Evolutionary conservation across 1,284 basidiomycete species (phyloP).

Genomic region (Moesziomyces antarcticus): DNA sequence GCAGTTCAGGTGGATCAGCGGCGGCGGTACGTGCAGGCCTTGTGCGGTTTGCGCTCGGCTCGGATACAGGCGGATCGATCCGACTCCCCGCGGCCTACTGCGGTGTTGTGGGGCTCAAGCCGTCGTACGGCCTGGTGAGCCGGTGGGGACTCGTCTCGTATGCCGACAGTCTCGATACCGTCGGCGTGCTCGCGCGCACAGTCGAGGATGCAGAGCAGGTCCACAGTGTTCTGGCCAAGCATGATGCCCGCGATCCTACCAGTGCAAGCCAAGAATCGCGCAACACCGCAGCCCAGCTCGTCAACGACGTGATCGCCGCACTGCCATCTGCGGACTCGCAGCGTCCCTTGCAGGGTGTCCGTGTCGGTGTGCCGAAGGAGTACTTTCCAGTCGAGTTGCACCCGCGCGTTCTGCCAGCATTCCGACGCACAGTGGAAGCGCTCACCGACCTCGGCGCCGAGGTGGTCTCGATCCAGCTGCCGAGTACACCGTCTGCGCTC

Average conservation of each 20-base stretch:
- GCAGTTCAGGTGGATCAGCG: constrained; percentile 67
- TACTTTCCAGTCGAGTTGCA: constrained; percentile 83
- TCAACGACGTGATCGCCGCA: constrained; percentile 2
- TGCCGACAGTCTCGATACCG: constrained; percentile 93
- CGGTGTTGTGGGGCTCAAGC: constrained; percentile 90
- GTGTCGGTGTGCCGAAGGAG: constrained; percentile 79
- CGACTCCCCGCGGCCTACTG: constrained; percentile 93
- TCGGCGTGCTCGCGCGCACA: constrained; percentile 80
- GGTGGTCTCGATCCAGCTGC: constrained; percentile 80
- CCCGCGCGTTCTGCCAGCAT: constrained; percentile 70
- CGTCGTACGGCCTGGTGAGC: constrained; percentile 89
- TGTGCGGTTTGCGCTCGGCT: constrained; percentile 76
- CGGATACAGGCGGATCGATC: constrained; percentile 95
- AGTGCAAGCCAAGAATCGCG: constrained; percentile 69
- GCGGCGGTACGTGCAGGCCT: constrained; percentile 57
- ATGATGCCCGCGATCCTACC: constrained; percentile 85
- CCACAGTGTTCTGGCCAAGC: constrained; percentile 76
- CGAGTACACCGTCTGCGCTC: constrained; percentile 80
- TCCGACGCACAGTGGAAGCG: constrained; percentile 72
- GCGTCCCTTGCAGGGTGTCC: constrained; percentile 70
- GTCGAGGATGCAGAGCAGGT: constrained; percentile 73
- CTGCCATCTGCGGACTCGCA: constrained; percentile 6
- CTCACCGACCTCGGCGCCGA: constrained; percentile 77
- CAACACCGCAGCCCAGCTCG: constrained; percentile 10
- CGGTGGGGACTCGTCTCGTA: constrained; percentile 93